These are phyloP conservation scores for Solanum boliviense DNA, from an alignment of 257 asterid genomes.

Conservation along the genomic window DNA sequence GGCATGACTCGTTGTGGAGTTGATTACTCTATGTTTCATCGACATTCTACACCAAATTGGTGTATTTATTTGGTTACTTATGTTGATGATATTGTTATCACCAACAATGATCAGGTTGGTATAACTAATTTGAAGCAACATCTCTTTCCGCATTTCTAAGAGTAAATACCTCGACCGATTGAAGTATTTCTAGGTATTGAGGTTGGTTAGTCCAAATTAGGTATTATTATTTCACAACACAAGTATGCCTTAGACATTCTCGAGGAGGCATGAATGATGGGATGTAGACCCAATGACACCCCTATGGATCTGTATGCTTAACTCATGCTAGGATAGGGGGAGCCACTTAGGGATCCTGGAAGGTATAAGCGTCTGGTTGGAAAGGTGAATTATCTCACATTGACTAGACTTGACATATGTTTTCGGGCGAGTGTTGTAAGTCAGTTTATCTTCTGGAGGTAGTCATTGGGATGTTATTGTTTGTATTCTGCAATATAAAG, in stretches of 20 bases:
- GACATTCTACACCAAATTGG: neutral
- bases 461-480: neutral
- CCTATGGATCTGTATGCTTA: neutral
- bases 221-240: neutral
- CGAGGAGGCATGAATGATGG: neutral
- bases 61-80: neutral
- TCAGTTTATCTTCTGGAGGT: neutral
- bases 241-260: neutral
- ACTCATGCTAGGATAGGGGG: neutral
- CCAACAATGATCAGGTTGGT: neutral
- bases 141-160: neutral
- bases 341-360: neutral
- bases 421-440: neutral
- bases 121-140: neutral
- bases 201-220: neutral
- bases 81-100: neutral
- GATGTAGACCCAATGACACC: neutral
- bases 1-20: neutral
- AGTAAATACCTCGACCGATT: too few relatives aligned
- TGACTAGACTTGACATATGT: neutral
- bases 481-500: too few relatives aligned
- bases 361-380: neutral
- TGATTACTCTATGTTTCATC: neutral
- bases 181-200: neutral
- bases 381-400: neutral